Evolutionary conservation across 805 yeast species (phyloP).

Genomic region (Candida pseudoglaebosa): DNA sequence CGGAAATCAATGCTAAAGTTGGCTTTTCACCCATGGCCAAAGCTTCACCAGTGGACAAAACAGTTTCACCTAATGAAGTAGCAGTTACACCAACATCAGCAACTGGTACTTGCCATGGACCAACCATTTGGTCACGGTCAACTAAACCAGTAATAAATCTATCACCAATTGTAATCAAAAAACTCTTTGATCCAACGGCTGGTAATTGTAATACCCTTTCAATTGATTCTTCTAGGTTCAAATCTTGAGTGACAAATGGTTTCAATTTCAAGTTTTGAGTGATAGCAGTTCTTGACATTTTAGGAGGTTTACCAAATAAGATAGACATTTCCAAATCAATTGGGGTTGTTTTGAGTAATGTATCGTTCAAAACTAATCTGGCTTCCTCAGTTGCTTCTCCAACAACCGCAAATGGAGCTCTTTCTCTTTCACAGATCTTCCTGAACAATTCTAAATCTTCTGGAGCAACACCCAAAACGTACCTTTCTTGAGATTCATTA

Average conservation of each 20-base stretch:
- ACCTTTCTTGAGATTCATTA: slow-evolving; percentile 98
- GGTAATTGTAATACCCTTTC: slow-evolving; percentile 84
- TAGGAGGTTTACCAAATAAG: slow-evolving; percentile 95
- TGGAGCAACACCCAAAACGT: slow-evolving; percentile 87
- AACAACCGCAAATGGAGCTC: slow-evolving; percentile 94
- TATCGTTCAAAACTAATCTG: slow-evolving; percentile 77
- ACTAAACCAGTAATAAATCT: slow-evolving; percentile 95
- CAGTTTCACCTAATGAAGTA: slow-evolving; percentile 75
- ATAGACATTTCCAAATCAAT: slow-evolving; percentile 95
- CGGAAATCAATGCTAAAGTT: slow-evolving; percentile 76
- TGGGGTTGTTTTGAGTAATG: slow-evolving; percentile 73
- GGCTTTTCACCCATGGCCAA: slow-evolving; percentile 98
- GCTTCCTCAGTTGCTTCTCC: slow-evolving; percentile 90
- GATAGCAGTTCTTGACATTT: slow-evolving; percentile 73
- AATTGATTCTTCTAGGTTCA: slow-evolving; percentile 58
- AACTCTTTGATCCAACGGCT: slow-evolving; percentile 90
- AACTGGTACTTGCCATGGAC: slow-evolving; percentile 99
- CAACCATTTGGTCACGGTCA: slow-evolving; percentile 97
- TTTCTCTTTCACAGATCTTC: slow-evolving; percentile 85
- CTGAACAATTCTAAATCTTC: slow-evolving; percentile 68
- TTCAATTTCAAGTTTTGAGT: slow-evolving; percentile 56
- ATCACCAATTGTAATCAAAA: slow-evolving; percentile 96
- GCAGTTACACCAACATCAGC: slow-evolving; percentile 97
- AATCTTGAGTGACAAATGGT: slow-evolving; percentile 29
- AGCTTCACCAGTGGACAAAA: slow-evolving; percentile 88